Conservation (phyloP, 2,329 filamentous ascomycete genomes). For the Calonectria fujianensis region DNA sequence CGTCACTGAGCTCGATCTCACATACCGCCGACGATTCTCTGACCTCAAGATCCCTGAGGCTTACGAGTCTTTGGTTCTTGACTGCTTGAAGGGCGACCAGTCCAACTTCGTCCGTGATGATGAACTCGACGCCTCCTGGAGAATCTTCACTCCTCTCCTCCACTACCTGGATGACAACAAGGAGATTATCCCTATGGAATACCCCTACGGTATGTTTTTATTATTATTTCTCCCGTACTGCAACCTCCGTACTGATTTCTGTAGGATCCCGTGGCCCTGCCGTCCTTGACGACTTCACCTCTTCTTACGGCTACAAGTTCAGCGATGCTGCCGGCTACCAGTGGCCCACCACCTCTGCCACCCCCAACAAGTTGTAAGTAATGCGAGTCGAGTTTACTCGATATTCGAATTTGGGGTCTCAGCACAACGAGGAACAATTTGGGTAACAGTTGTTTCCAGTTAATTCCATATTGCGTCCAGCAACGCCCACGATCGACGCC, state of each 20-base stretch:
- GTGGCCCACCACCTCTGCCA: constrained; percentile 88
- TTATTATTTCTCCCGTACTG: background rate
- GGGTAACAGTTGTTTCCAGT: constrained; percentile 50
- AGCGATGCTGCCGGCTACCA: constrained; percentile 96
- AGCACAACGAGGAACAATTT: constrained; percentile 32
- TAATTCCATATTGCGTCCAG: constrained; percentile 47
- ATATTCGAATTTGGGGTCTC: constrained; percentile 37
- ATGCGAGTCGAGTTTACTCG: constrained; percentile 42
- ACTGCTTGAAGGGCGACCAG: constrained; percentile 98
- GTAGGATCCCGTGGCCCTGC: constrained; percentile 96
- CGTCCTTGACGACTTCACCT: constrained; percentile 97
- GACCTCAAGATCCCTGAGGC: constrained; percentile 99
- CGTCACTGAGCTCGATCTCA: constrained; percentile 97
- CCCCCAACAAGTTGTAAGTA: constrained; percentile 87
- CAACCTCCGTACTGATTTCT: constrained; percentile 15
- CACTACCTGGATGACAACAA: constrained; percentile 99
- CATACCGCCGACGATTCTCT: constrained; percentile 98
- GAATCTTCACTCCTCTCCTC: constrained; percentile 96
- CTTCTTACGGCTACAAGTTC: constrained; percentile 99
- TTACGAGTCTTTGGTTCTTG: constrained; percentile 97
- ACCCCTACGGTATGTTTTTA: constrained; percentile 87
- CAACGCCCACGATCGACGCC: constrained; percentile 48
- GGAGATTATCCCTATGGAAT: constrained; percentile 99
- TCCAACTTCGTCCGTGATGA: constrained; percentile 99
- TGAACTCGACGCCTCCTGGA: constrained; percentile 98